A percentile compares a stretch with the other conserved stretches of the same genome.
These are phyloP conservation scores for Hymenoscyphus repandus DNA, from an alignment of 2,329 filamentous ascomycete genomes.

Conservation along the genomic window DNA sequence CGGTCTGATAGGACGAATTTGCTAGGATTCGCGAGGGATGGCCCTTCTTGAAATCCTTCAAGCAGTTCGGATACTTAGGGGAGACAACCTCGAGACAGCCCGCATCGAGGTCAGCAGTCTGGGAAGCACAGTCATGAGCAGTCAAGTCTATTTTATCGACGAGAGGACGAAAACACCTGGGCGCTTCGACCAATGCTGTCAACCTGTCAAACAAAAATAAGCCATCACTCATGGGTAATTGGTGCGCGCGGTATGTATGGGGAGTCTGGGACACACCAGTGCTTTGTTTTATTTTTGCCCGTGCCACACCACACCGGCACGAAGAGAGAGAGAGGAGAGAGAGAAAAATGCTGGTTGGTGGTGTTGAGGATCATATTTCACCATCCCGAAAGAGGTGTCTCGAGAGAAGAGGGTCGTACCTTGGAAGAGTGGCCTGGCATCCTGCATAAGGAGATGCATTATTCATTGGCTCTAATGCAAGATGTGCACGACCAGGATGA, in stretches of 20 bases:
- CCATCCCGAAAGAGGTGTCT: too few species aligned
- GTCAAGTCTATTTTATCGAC: neutral
- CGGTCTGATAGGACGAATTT: neutral
- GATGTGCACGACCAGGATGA: constrained; percentile 1
- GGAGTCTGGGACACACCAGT: constrained; percentile 6
- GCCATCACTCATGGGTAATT: constrained; percentile 12
- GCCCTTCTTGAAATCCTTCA: neutral
- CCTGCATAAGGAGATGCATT: constrained; percentile 12
- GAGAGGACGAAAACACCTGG: neutral
- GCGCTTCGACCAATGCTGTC: constrained; percentile 11
- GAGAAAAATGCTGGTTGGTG: neutral
- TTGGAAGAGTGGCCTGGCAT: constrained; percentile 6
- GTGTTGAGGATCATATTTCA: neutral
- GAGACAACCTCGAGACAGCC: constrained; percentile 7
- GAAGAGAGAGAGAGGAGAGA: too few species aligned
- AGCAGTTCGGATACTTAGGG: constrained; percentile 4
- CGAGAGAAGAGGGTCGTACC: constrained; percentile 4
- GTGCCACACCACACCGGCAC: constrained; percentile 2
- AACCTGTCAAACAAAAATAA: constrained; percentile 10
- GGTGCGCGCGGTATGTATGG: too few species aligned
- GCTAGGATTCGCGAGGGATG: too few species aligned
- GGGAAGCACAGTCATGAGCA: constrained; percentile 2
- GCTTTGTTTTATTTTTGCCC: constrained; percentile 8
- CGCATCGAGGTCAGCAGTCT: constrained; percentile 5
- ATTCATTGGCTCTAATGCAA: constrained; percentile 9